These are phyloP conservation scores for Hortaea werneckii DNA, from an alignment of 2,329 filamentous ascomycete species.

Conservation along the genomic window DNA sequence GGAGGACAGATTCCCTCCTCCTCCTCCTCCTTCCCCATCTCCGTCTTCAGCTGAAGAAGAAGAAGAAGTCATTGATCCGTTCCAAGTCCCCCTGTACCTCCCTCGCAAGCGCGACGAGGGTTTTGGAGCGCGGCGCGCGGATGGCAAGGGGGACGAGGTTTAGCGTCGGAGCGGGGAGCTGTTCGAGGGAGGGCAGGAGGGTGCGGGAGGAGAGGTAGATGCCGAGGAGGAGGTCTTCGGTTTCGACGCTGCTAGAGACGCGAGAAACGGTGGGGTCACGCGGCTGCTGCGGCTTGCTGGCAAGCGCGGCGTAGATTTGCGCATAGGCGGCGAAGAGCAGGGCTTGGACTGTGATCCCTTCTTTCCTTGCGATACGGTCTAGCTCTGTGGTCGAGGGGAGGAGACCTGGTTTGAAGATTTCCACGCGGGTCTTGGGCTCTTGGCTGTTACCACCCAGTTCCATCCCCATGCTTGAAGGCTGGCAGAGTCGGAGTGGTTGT, in stretches of 20 bases:
- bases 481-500: constrained; percentile 9
- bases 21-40: too few species aligned
- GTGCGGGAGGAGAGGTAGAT: constrained; percentile 75
- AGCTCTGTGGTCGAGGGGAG: constrained; percentile 34
- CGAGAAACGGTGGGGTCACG: neutral
- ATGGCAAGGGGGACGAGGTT: constrained; percentile 68
- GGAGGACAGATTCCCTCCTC: constrained; percentile 11
- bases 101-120: constrained; percentile 43
- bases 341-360: constrained; percentile 60
- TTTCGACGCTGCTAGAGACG: neutral
- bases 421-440: constrained; percentile 19
- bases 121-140: constrained; percentile 16
- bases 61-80: constrained; percentile 46
- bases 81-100: constrained; percentile 59
- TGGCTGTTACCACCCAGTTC: neutral
- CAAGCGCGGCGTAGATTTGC: constrained; percentile 32
- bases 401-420: constrained; percentile 42
- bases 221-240: constrained; percentile 52
- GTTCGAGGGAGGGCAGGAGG: constrained; percentile 40
- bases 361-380: constrained; percentile 32
- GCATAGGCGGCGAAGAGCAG: constrained; percentile 66
- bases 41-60: constrained; percentile 26
- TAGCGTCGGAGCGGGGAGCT: constrained; percentile 58
- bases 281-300: constrained; percentile 11
- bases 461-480: constrained; percentile 5